Conservation (phyloP, 2,329 filamentous ascomycete species). For the Penicillium sp. region DNA sequence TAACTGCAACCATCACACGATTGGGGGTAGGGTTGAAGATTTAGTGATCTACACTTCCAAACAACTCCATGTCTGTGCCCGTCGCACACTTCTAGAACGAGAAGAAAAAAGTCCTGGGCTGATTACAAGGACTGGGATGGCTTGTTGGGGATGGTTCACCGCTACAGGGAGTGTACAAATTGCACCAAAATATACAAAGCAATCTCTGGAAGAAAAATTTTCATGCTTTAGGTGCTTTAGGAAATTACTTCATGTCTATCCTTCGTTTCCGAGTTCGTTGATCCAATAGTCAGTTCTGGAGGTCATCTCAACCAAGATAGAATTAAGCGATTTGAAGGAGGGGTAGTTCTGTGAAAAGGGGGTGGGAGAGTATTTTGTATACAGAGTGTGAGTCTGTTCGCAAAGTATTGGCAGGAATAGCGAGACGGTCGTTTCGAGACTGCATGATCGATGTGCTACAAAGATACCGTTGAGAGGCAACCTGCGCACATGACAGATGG, state of each 20-base stretch:
- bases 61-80: conserved; percentile 1
- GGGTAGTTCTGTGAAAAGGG: not conserved
- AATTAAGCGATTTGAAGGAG: not conserved
- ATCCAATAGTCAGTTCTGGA: not conserved
- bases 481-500: not conserved
- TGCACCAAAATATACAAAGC: not conserved
- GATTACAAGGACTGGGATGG: not conserved
- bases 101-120: not conserved
- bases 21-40: not conserved
- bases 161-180: conserved; percentile 1
- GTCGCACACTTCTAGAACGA: conserved; percentile 6
- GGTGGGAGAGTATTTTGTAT: not conserved
- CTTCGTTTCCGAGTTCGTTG: not conserved
- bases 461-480: conserved; percentile 9
- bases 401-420: not conserved
- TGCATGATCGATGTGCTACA: conserved; percentile 1
- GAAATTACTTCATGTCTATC: not conserved
- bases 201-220: not conserved
- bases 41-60: conserved; percentile 9
- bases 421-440: not conserved
- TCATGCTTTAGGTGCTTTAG: conserved; percentile 4
- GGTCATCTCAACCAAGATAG: not conserved
- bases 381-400: not conserved
- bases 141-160: conserved; percentile 10
- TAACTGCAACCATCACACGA: conserved; percentile 1